Base-by-base conservation (phyloP, 1,139 yeast species). In the Arxiozyma heterogenica region DNA sequence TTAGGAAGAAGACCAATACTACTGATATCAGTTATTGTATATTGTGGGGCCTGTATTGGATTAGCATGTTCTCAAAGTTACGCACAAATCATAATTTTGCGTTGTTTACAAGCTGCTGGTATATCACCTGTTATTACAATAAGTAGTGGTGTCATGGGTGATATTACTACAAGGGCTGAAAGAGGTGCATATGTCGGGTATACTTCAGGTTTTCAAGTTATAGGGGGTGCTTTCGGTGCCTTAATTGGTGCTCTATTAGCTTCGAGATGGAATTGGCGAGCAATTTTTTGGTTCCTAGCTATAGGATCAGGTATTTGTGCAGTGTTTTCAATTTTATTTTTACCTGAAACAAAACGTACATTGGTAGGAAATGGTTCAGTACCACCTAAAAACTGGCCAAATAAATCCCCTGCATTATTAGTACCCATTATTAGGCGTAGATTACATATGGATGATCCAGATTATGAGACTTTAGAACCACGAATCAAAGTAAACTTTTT, bases 141-240 rank as follows among this genome's bases (percentile, higher is more conserved):
- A 0, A 75, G 78, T 15, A 75, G 82, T 11, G 93, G 93, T 0
- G 75, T 83, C 0, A 79, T 83, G 49, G 85, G 87, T 4, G 95
- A 88, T 65, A 69, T 83, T 47, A 79, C 88, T 0, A 75, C 80
- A 0, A 72, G 83, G 46, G 72, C 73, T 18, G 81, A 83, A 55
- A 74, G 95, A 55, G 95, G 94, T 9, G 75, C 79, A 12, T 77
- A 76, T 55, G 77, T 82, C 50, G 91, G 93, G 0, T 63, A 81
- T 21, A 77, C 80, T 1, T 69, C 79, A 18, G 94, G 94, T 0
- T 70, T 83, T n/a, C 78, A 83, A 3, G 74, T 85, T 9, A 63
- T 85, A 21, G 95, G 94, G 1, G 85, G 82, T 62, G 89, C 88
- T 0, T 74, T 86, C 57, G 91, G 95, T 7, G 89, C 94, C 0